Base-by-base conservation (phyloP, 208 protist species). In the Crithidia sp. region DNA sequence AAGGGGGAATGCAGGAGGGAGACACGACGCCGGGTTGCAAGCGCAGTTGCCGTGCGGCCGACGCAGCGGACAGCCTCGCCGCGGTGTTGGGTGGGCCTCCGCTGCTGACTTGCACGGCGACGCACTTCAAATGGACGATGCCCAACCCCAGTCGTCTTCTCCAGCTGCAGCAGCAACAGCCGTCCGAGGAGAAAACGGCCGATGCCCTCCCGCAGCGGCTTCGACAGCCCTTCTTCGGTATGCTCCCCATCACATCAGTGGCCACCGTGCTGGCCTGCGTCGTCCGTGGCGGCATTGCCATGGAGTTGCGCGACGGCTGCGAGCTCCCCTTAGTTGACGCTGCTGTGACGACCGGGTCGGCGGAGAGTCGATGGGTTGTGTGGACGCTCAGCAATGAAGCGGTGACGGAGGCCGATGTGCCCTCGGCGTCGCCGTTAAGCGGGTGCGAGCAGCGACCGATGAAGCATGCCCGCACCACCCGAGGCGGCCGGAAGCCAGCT, bases 61-160 rank as follows among this genome's bases (percentile, higher is more conserved):
- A 14, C 12, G 45, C 45, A 14, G 45, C 45, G 0, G 12, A 13
- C 12, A 40, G 7, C 16, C 3, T 52, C 50, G 12, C 56, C 12
- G 43, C 28, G 66, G 44, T n/a, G 72, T 70, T 49, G 45, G 45
- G 45, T 49, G 45, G 9, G 50, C 16, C 67, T 4, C 36, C 65
- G 39, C 66, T 63, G 44, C 60, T 95, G 40, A 70, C 58, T 17
- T 88, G 91, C 64, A 90, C 88, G 10, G 43, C 60, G 3, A 83
- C 83, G 14, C 87, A 95, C 64, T 83, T 86, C 75, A 85, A 86
- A 47, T 95, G 91, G 88, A 71, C 54, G 7, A 91, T 92, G 87
- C 62, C 80, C 19, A 77, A 80, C 55, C 77, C 71, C 2, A 79
- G 74, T 44, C 61, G 55, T 3, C 54, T 75, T 5, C 47, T 53